Conservation (phyloP, 1,139 yeast species). For the Arxiozyma slooffiae region DNA sequence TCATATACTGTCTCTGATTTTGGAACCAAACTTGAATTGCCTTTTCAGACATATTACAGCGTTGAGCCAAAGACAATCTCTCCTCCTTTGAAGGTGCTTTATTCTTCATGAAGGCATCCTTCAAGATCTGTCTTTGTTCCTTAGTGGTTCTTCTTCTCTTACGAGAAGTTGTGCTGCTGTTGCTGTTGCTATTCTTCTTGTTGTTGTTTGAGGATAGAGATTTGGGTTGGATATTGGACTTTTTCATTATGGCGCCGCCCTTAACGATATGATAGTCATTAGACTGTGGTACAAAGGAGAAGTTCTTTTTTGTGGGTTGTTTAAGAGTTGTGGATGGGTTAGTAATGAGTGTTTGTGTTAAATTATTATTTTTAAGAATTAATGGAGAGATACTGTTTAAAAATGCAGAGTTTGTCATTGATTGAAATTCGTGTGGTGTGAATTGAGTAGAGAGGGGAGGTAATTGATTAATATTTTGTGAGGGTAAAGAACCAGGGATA, state of each 20-base stretch:
- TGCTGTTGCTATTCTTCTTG: background rate
- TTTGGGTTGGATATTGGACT: background rate
- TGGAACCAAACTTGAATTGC: slow-evolving; percentile 98
- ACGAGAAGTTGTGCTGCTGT: background rate
- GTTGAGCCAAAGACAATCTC: slow-evolving; percentile 63
- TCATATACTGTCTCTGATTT: slow-evolving; percentile 74
- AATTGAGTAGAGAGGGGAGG: background rate
- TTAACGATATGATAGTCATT: background rate
- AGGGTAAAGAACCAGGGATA: background rate
- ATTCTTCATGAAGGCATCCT: slow-evolving; percentile 63
- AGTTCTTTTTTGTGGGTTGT: background rate
- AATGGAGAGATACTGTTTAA: background rate
- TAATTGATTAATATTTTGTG: background rate
- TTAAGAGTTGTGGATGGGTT: background rate
- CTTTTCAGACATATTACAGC: slow-evolving; percentile 82
- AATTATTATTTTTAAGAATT: background rate
- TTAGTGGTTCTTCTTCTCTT: slow-evolving; percentile 92
- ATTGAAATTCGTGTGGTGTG: background rate
- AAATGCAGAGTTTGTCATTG: background rate
- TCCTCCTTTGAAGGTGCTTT: slow-evolving; percentile 70
- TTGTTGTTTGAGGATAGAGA: too few relatives aligned
- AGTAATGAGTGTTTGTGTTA: background rate
- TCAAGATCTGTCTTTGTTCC: slow-evolving; percentile 65
- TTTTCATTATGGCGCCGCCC: background rate
- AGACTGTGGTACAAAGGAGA: background rate